phyloP scores from a whole-genome alignment of 2,329 filamentous ascomycete species.

The Fusarium annulatum region DNA sequence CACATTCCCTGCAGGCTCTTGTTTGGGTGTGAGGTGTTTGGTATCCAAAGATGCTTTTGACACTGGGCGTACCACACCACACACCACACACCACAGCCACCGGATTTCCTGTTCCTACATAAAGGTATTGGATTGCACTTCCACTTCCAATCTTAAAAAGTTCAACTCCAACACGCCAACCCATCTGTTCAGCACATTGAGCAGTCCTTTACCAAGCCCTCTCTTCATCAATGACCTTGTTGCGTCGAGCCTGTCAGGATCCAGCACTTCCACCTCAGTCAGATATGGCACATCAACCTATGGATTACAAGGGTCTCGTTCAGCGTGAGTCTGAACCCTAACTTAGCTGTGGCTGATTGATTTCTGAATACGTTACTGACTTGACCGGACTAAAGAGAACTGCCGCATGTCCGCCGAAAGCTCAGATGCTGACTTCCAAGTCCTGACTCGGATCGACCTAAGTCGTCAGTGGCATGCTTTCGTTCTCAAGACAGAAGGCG shows the following conservation, averaged over 20 bases:
- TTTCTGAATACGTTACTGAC: not conserved
- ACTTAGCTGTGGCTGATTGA: not conserved
- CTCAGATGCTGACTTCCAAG: constrained; percentile 35
- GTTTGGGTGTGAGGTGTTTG: not conserved
- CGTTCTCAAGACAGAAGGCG: constrained; percentile 42
- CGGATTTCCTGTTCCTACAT: constrained; percentile 3
- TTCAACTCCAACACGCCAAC: not conserved
- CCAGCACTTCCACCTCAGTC: constrained; percentile 6
- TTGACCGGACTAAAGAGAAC: constrained; percentile 39
- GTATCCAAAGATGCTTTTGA: not conserved
- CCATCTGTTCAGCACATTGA: not conserved
- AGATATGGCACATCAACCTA: constrained; percentile 24
- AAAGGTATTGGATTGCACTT: constrained; percentile 14
- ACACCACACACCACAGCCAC: not conserved
- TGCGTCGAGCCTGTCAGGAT: constrained; percentile 15
- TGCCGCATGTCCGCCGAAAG: constrained; percentile 42
- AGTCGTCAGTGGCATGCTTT: constrained; percentile 42
- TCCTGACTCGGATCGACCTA: constrained; percentile 40
- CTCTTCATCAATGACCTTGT: constrained; percentile 26
- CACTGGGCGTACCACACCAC: not conserved
- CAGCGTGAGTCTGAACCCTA: constrained; percentile 6
- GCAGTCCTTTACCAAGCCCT: not conserved
- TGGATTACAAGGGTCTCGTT: constrained; percentile 26
- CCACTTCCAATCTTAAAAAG: constrained; percentile 10
- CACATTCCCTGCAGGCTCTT: not conserved